A percentile compares a stretch with the other conserved stretches of the same genome.
phyloP scores from a whole-genome alignment of 768 basidiomycete genomes.

The Termitomyces sp. region DNA sequence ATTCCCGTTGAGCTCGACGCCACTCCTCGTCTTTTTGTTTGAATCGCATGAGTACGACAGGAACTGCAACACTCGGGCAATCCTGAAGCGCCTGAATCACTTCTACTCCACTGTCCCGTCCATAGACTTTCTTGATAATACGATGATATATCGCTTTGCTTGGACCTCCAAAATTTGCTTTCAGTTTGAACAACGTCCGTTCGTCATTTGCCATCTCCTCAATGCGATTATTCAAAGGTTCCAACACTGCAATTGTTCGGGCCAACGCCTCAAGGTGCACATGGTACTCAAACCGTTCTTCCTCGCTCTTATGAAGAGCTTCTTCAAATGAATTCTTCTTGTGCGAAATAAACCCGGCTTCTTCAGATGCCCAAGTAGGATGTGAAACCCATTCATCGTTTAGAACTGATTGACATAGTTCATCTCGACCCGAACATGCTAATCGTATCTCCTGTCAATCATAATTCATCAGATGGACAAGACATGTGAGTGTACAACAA shows the following conservation, averaged over 20 bases:
- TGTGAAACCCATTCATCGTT: constrained; percentile 99
- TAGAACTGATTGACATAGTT: constrained; percentile 90
- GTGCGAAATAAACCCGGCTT: constrained; percentile 88
- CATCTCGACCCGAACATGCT: constrained; percentile 91
- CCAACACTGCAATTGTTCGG: constrained; percentile 86
- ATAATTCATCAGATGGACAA: constrained; percentile 1
- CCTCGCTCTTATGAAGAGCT: constrained; percentile 92
- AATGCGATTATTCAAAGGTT: constrained; percentile 80
- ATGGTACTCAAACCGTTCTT: constrained; percentile 97
- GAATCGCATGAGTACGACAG: constrained; percentile 83
- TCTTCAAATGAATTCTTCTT: constrained; percentile 98
- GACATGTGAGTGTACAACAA: neutral
- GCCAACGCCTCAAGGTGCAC: constrained; percentile 89
- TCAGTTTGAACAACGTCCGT: constrained; percentile 71
- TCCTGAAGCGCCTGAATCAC: constrained; percentile 87
- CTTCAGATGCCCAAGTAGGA: constrained; percentile 97
- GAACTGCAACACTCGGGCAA: constrained; percentile 83
- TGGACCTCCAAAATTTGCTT: constrained; percentile 83
- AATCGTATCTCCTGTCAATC: constrained; percentile 71
- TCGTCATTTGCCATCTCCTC: constrained; percentile 89
- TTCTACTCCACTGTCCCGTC: constrained; percentile 68
- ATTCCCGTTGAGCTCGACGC: constrained; percentile 90
- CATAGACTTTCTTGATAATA: constrained; percentile 92
- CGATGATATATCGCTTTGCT: constrained; percentile 88
- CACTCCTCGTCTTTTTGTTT: constrained; percentile 97